Evolutionary conservation across 2,329 filamentous ascomycete genomes (phyloP), one percentile per base, ranked within the genome.

Genomic region (Diaporthe ilicicola): DNA sequence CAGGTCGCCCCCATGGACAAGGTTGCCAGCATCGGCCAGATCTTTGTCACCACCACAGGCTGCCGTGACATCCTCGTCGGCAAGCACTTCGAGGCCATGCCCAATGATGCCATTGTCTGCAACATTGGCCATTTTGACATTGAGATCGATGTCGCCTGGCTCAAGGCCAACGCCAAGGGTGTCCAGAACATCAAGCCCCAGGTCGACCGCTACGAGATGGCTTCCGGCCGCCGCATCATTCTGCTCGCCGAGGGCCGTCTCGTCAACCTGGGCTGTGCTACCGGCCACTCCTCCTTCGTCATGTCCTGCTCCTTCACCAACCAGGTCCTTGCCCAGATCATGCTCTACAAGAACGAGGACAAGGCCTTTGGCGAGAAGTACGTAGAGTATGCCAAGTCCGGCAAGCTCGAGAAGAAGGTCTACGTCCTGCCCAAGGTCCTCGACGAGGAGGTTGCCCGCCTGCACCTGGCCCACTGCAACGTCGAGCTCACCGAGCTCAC

Each of bases 271-370:
- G 96, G 96, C 85, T 99, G 96, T 86, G 96, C 96, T 82, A 99
- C 96, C 75, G 96, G 96, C 78, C 96, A 99, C 93, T 97, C 95
- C 77, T 98, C 95, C 67, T 99, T 99, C 86, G 96, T 99, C 89
- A 98, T 99, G 96, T 98, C 95, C 79, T 99, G 96, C 93, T 98
- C 95, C 75, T 99, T 99, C 93, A 97, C 95, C 90, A 99, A 99
- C 93, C 96, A 99, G 90, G 96, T 98, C 79, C 94, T 99, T 83
- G 96, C 96, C 77, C 96, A 99, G 89, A 98, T 99, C 87, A 92
- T 97, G 88, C 88, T 99, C 81, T 99, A 86, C 93, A 98, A 98
- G 93, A 92, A 91, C 80, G 89, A 92, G 79, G 95, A 98, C 82
- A 90, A 89, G 82, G 92, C 87, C 71, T 99, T 97, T 84, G 90